Evolutionary conservation across 257 asterid genomes (phyloP), one percentile per base, ranked within the genome.

Genomic region (Solanum lycopersicoides): DNA sequence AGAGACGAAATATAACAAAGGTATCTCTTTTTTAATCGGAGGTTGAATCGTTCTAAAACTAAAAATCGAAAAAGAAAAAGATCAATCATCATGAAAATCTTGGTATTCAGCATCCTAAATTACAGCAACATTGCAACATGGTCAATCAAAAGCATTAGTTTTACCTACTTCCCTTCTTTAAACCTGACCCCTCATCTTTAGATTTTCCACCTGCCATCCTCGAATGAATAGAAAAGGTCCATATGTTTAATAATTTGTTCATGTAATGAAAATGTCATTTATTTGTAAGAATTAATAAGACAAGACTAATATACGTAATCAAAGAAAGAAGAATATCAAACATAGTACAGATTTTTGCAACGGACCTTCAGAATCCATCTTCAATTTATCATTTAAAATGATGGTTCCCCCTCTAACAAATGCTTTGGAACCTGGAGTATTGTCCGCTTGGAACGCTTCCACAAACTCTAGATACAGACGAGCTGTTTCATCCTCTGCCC

Each of bases 131-230:
- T 87, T 84, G 90, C 84, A 91, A 89, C 91, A 93, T 92, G 93
- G 95, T 89, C 93, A 91, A 95, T 94, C 97, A 95, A 95, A 97
- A 94, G 97, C 92, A 94, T 92, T 93, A 83, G 94, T 93, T 96
- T 96, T 97, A 97, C 99, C 99, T 95, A 97, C 99, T 97, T 96
- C 98, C 99, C 95, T 95, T 97, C 98, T 97, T 95, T 97, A 95
- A 53, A 95, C 98, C 98, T 94, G 99, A 97, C 94, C 98, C 97
- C 98, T 93, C 99, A 97, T 97, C 99, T 95, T 94, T 97, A 98
- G 98, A 93, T 92, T 91, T 95, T 95, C 98, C 98, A 97, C 96
- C 98, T 95, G 98, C 97, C 98, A 97, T 97, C 98, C 98, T 98
- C 90, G 97, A 94, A 95, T 95, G 98, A 93, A 94, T 93, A 93